These are phyloP conservation scores for Wickerhamomyces bisporus DNA, from an alignment of 805 yeast genomes.

Conservation along the genomic window DNA sequence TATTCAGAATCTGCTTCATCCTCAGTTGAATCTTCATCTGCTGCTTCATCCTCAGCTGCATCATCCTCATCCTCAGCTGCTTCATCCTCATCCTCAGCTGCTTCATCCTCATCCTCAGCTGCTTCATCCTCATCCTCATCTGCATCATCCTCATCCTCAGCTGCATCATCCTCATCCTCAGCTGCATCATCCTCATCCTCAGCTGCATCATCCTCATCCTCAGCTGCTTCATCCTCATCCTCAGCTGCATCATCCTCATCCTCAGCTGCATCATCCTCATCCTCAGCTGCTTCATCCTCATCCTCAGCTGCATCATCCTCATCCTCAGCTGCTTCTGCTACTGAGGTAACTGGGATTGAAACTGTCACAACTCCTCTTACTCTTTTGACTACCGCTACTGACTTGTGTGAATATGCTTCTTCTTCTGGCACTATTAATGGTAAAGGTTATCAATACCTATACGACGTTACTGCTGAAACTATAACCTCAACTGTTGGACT, in stretches of 20 bases:
- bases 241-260: too few species aligned
- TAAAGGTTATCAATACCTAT: too few species aligned
- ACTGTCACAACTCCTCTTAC: too few species aligned
- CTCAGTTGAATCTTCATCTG: not conserved
- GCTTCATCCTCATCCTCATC: not conserved
- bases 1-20: not conserved
- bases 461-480: too few species aligned
- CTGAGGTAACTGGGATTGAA: not conserved
- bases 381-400: too few species aligned
- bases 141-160: not conserved
- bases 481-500: too few species aligned
- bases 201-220: too few species aligned
- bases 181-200: not conserved
- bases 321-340: not conserved
- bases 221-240: too few species aligned
- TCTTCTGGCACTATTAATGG: too few species aligned
- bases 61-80: not conserved
- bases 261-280: too few species aligned
- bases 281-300: not conserved
- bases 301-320: too few species aligned
- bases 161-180: constrained; percentile 1
- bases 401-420: too few species aligned
- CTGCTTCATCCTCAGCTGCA: not conserved
- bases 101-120: not conserved
- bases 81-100: not conserved